Evolutionary conservation across 495 filamentous ascomycete genomes (phyloP).

Genomic region (Friedmanniomyces endolithicus): DNA sequence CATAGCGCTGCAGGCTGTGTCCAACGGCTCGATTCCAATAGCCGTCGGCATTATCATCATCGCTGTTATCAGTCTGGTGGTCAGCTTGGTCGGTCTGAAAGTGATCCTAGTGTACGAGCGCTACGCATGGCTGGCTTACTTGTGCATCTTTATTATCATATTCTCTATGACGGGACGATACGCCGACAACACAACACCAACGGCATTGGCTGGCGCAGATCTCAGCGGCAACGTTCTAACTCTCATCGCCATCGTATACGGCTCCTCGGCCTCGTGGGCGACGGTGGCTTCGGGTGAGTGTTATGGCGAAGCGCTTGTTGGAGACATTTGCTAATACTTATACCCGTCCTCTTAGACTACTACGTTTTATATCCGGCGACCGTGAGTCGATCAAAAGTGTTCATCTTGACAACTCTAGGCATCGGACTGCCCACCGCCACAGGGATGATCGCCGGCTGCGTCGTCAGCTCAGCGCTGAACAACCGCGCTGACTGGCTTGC

Average conservation of each 20-base stretch:
- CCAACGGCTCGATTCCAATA: constrained; percentile 34
- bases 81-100: constrained; percentile 35
- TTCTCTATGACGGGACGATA: constrained; percentile 39
- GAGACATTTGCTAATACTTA: too few relatives aligned
- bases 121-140: constrained; percentile 35
- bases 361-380: constrained; percentile 49
- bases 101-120: constrained; percentile 29
- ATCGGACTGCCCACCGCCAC: constrained; percentile 45
- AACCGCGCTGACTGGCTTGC: constrained; percentile 34
- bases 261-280: constrained; percentile 34
- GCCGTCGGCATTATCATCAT: constrained; percentile 39
- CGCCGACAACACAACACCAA: constrained; percentile 31
- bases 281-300: constrained; percentile 48
- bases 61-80: constrained; percentile 31
- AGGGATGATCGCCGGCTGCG: constrained; percentile 39
- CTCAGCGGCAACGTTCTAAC: constrained; percentile 37
- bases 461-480: constrained; percentile 18
- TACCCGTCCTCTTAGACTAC: too few relatives aligned
- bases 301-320: too few relatives aligned
- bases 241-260: constrained; percentile 43
- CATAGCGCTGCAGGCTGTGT: constrained; percentile 40
- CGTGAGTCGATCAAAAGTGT: constrained; percentile 41
- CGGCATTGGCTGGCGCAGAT: constrained; percentile 21
- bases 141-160: constrained; percentile 47
- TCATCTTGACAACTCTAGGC: constrained; percentile 37